Conservation (phyloP, 2,329 filamentous ascomycete genomes). For the Pseudopithomyces maydicus region DNA sequence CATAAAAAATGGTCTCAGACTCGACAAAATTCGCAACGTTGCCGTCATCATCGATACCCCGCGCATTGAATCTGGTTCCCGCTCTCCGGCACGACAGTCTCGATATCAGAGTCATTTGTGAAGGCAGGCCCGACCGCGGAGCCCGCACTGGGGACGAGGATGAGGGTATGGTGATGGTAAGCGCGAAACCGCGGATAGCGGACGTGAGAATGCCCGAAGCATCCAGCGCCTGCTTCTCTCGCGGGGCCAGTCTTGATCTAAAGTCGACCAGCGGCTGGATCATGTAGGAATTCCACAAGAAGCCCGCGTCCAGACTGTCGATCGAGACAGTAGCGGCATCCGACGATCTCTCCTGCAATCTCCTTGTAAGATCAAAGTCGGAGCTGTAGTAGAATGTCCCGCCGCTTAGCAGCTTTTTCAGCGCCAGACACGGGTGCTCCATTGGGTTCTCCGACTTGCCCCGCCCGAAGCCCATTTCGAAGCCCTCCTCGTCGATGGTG, state of each 20-base stretch:
- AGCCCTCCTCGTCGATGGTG: conserved; percentile 59
- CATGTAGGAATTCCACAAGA: conserved; percentile 99
- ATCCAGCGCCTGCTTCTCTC: conserved; percentile 81
- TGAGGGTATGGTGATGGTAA: conserved; percentile 83
- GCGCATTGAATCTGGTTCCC: conserved; percentile 94
- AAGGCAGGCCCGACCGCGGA: conserved; percentile 73
- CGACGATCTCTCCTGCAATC: conserved; percentile 82
- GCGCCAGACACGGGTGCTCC: conserved; percentile 86
- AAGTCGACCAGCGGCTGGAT: conserved; percentile 91
- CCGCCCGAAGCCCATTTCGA: conserved; percentile 54
- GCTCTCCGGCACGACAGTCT: conserved; percentile 88
- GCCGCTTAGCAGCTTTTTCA: conserved; percentile 90
- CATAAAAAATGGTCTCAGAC: conserved; percentile 91
- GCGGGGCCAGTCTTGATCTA: conserved; percentile 75
- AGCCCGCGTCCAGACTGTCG: conserved; percentile 88
- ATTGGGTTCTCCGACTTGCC: conserved; percentile 71
- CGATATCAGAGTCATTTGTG: conserved; percentile 86
- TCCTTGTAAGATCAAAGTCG: conserved; percentile 96
- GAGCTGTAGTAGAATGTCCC: conserved; percentile 98
- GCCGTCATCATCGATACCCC: conserved; percentile 95
- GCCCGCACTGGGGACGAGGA: conserved; percentile 72
- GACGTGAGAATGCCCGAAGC: conserved; percentile 86
- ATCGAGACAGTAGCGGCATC: conserved; percentile 84
- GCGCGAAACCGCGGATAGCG: conserved; percentile 90
- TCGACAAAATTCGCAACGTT: conserved; percentile 99